phyloP scores from a whole-genome alignment of 2,329 filamentous ascomycete species.

The Neonectria hederae region DNA sequence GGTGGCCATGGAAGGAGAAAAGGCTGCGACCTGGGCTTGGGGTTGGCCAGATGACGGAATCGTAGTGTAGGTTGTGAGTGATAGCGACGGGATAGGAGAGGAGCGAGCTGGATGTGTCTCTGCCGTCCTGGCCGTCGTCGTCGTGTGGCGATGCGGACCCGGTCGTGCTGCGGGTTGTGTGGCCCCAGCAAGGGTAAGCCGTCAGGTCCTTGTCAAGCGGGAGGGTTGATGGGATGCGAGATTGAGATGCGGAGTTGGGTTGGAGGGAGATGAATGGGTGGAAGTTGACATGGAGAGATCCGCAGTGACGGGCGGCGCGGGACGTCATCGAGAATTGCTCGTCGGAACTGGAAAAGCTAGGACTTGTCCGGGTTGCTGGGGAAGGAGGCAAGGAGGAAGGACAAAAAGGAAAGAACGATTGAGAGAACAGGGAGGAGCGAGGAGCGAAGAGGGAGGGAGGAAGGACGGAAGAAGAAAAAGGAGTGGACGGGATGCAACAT shows the following conservation, averaged over 20 bases:
- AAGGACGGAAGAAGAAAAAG: background rate
- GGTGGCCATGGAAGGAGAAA: slow-evolving; percentile 5
- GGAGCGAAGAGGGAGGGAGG: background rate
- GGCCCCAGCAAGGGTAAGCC: slow-evolving; percentile 4
- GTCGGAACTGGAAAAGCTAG: background rate
- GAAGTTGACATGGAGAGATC: slow-evolving; percentile 13
- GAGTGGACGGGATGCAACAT: background rate
- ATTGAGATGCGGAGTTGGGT: slow-evolving; percentile 1
- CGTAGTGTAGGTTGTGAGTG: background rate
- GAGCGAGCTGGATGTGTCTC: slow-evolving; percentile 7
- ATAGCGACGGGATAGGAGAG: background rate
- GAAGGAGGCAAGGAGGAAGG: background rate
- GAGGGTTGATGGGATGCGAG: slow-evolving; percentile 1
- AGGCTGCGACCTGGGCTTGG: slow-evolving; percentile 9
- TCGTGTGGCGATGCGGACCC: slow-evolving; percentile 18
- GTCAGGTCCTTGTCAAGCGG: slow-evolving; percentile 11
- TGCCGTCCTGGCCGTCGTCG: background rate
- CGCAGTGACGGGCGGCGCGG: background rate
- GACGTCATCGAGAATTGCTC: background rate
- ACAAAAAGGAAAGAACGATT: background rate
- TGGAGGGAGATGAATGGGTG: slow-evolving; percentile 4
- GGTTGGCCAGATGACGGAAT: background rate
- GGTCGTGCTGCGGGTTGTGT: slow-evolving; percentile 11
- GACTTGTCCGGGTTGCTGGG: background rate
- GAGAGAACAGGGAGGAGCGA: background rate